A percentile compares a stretch with the other conserved stretches of the same genome.
phyloP scores from a whole-genome alignment of 192 early-diverging fungal species.

The Backusella mclennaniae region DNA sequence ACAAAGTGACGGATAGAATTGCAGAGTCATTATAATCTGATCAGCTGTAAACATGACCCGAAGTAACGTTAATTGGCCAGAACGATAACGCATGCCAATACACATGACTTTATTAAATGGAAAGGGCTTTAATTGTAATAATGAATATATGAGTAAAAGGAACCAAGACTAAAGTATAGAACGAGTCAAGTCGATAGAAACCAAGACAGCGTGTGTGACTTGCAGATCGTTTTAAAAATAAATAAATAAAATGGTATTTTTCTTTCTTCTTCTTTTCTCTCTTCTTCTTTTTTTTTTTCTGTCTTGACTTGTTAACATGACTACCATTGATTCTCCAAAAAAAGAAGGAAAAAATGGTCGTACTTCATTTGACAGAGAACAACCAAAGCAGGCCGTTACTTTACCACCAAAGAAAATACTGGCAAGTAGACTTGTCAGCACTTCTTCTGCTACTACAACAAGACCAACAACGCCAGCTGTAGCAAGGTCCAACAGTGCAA shows the following conservation, averaged over 20 bases:
- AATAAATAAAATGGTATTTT: not conserved
- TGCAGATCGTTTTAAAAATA: not conserved
- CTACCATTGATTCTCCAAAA: slow-evolving; percentile 15
- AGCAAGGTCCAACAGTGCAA: not conserved
- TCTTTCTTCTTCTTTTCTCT: not conserved
- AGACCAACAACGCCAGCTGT: not conserved
- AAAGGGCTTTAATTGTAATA: not conserved
- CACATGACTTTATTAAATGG: not conserved
- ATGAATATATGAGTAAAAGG: not conserved
- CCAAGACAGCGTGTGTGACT: not conserved
- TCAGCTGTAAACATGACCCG: not conserved
- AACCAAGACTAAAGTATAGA: too few relatives aligned
- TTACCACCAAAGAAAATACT: slow-evolving; percentile 16
- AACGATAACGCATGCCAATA: not conserved
- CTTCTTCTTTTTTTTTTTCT: not conserved
- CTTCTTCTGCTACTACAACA: not conserved
- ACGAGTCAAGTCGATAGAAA: not conserved
- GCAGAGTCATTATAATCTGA: not conserved
- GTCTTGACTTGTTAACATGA: not conserved
- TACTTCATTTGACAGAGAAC: slow-evolving; percentile 2
- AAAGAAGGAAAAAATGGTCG: not conserved
- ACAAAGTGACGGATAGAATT: not conserved
- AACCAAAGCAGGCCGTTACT: slow-evolving; percentile 6
- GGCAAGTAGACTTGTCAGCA: slow-evolving; percentile 3
- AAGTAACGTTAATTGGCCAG: not conserved